phyloP scores from a whole-genome alignment of 768 basidiomycete genomes.

The Pisolithus tinctorius region DNA sequence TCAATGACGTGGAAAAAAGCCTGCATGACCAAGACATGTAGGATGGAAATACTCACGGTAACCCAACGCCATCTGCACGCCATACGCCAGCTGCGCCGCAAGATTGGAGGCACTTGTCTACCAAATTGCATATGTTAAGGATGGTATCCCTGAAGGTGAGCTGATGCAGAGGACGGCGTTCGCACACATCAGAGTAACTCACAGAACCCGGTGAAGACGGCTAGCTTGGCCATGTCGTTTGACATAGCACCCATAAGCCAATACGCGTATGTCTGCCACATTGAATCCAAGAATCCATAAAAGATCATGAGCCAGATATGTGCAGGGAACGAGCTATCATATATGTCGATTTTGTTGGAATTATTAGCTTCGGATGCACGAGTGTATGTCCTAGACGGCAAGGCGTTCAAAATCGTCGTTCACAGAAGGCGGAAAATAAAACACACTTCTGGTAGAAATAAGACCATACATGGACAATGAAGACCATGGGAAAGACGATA shows the following conservation, averaged over 20 bases:
- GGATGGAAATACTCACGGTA: conserved; percentile 44
- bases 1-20: too few species aligned
- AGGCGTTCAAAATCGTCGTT: background rate
- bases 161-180: background rate
- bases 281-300: conserved; percentile 72
- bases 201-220: conserved; percentile 82
- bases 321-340: conserved; percentile 46
- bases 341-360: conserved; percentile 49
- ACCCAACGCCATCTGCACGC: conserved; percentile 57
- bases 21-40: background rate
- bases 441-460: conserved; percentile 70
- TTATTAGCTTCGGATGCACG: conserved; percentile 32
- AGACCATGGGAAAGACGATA: conserved; percentile 58
- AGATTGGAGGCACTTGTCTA: conserved; percentile 73
- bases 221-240: conserved; percentile 72
- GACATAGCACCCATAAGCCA: conserved; percentile 88
- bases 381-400: conserved; percentile 45
- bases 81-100: conserved; percentile 67
- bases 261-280: conserved; percentile 82
- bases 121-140: background rate
- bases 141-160: background rate
- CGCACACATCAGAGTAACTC: conserved; percentile 22
- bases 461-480: conserved; percentile 69
- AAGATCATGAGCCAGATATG: conserved; percentile 62
- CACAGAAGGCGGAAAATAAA: background rate